Base-by-base conservation (phyloP, 345 rosid species). In the Kernera saxatilis region DNA sequence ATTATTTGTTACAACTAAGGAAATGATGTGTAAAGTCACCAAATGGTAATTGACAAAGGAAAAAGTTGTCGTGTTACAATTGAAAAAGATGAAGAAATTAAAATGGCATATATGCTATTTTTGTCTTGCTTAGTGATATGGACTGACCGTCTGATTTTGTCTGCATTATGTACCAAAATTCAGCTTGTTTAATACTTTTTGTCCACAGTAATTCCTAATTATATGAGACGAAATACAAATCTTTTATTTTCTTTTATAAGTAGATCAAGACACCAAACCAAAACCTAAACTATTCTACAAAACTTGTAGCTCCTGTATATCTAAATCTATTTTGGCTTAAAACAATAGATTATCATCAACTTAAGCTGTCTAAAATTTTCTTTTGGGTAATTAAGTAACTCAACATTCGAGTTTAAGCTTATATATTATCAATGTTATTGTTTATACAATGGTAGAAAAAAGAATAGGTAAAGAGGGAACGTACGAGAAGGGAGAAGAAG, bases 401-500 rank as follows among this genome's bases (percentile, higher is more conserved):
- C 30, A 53, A 40, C 19, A 27, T 6, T 67, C 19, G 5, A 52
- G 11, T 39, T 44, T 11, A 57, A 69, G 25, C 39, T 27, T 40
- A 29, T n/a, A n/a, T n/a, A n/a, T 41, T 1, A 51, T 27, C n/a
- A 53, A 53, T 40, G 19, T 46, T 6, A 18, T 41, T 10, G 36
- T 30, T 49, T 49, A 36, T 11, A 17, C 10, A 36, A 22, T 14
- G 36, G 54, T 51, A 18, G 30, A 64, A 72, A n/a, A 64, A 53
- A 15, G 23, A 27, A 60, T 3, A 49, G 18, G 33, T 21, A 30
- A 35, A 76, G 36, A 17, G 61, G 23, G 40, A 52, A 63, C 67
- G 40, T 84, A 90, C 98, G 77, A 90, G 51, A 43, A 90, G 39
- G 18, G 95, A 48, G 48, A 81, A 73, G 33, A 85, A 53, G 64